phyloP scores from a whole-genome alignment of 345 rosid species.

The Fremontodendron californicum region DNA sequence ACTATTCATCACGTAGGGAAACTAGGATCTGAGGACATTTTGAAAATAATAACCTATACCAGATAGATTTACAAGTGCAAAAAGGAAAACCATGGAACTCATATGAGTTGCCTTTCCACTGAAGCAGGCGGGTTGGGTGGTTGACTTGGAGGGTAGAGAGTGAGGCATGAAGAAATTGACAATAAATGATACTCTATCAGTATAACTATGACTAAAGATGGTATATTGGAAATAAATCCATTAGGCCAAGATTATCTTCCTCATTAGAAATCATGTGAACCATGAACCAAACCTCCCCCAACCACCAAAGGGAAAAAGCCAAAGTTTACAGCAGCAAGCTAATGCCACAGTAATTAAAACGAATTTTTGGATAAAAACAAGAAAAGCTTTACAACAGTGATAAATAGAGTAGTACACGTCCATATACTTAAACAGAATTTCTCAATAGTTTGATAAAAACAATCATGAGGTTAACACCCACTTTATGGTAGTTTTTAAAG shows the following conservation, averaged over 20 bases:
- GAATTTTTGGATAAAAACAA: not conserved
- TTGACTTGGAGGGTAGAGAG: not conserved
- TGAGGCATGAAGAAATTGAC: not conserved
- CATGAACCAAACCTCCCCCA: not conserved
- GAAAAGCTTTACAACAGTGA: not conserved
- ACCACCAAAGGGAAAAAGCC: not conserved
- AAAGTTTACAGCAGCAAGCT: not conserved
- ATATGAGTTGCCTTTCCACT: not conserved
- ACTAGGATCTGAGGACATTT: not conserved
- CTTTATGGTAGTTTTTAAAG: not conserved
- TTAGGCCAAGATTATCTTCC: constrained; percentile 23
- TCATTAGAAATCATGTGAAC: constrained; percentile 27
- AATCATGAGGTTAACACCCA: not conserved
- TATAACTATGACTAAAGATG: constrained; percentile 40
- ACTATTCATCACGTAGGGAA: constrained; percentile 30
- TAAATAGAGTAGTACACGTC: not conserved
- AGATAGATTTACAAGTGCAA: not conserved
- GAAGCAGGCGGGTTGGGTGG: not conserved
- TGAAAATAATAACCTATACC: not conserved
- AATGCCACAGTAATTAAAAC: not conserved
- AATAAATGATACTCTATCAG: constrained; percentile 25
- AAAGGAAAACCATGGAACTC: not conserved
- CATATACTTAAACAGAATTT: not conserved
- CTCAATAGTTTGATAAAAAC: not conserved
- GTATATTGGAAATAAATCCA: constrained; percentile 32